These are phyloP conservation scores for Penicillium sp. DNA, from an alignment of 2,329 filamentous ascomycete species.

Conservation along the genomic window DNA sequence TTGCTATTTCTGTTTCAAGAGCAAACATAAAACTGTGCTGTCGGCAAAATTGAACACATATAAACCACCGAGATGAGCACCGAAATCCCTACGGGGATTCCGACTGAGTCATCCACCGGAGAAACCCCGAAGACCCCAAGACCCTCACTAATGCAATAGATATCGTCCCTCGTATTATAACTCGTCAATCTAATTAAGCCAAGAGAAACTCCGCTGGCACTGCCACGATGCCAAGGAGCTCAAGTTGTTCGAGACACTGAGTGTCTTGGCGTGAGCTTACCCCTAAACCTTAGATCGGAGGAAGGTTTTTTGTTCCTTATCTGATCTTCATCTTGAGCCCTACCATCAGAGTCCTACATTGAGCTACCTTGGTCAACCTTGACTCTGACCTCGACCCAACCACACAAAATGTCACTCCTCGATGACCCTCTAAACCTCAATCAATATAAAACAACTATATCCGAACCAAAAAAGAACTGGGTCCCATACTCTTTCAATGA, in stretches of 20 bases:
- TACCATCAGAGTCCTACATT: neutral
- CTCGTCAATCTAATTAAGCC: neutral
- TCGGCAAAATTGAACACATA: neutral
- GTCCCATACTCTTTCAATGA: neutral
- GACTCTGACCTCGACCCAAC: neutral
- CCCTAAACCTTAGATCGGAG: neutral
- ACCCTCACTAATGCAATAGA: neutral
- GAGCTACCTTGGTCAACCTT: neutral
- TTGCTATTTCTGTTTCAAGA: too few relatives aligned
- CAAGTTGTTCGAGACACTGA: neutral
- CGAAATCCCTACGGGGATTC: too few relatives aligned
- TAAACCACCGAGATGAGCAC: neutral
- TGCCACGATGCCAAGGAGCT: constrained; percentile 4
- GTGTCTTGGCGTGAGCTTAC: constrained; percentile 1
- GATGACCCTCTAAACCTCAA: constrained; percentile 6
- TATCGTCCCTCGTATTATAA: neutral
- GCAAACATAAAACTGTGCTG: too few relatives aligned
- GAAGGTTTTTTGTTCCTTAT: neutral
- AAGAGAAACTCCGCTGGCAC: neutral
- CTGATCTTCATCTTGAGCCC: constrained; percentile 2
- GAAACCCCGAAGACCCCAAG: neutral
- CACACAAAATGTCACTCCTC: neutral
- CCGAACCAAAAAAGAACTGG: constrained; percentile 1
- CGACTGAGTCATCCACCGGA: neutral
- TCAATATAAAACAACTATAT: constrained; percentile 5